phyloP scores from a whole-genome alignment of 257 asterid genomes.

The Jasminum sambac region DNA sequence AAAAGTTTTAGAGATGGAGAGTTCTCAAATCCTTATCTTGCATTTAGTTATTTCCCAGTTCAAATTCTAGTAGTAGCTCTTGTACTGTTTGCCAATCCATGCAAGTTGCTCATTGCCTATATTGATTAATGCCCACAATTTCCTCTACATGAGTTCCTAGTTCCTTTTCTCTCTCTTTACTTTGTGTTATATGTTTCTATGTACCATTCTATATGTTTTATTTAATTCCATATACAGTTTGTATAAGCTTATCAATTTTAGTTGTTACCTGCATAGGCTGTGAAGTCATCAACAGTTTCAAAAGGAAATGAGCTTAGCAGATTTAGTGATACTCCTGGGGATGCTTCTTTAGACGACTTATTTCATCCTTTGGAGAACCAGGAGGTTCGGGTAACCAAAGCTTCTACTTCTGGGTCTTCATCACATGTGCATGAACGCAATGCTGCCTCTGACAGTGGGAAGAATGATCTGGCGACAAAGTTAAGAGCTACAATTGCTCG shows the following conservation, averaged over 20 bases:
- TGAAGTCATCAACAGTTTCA: conserved; percentile 48
- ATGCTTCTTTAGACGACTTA: conserved; percentile 90
- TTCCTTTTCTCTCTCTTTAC: neutral
- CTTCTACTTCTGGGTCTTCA: conserved; percentile 78
- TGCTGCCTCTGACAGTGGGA: conserved; percentile 56
- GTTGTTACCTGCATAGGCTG: conserved; percentile 47
- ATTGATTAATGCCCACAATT: neutral
- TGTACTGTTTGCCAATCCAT: neutral
- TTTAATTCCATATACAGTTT: neutral
- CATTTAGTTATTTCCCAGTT: neutral
- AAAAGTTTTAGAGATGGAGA: neutral
- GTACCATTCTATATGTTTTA: neutral
- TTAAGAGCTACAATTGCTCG: conserved; percentile 91
- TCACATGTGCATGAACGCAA: conserved; percentile 53
- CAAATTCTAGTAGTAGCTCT: neutral
- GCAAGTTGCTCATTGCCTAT: neutral
- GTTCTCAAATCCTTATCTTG: neutral
- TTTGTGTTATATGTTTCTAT: neutral
- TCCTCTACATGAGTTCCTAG: neutral
- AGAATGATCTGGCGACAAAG: conserved; percentile 83
- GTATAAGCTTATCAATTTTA: neutral
- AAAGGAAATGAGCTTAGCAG: conserved; percentile 76
- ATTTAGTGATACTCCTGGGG: conserved; percentile 96
- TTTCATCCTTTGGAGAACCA: conserved; percentile 75
- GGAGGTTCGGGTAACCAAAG: conserved; percentile 62